Percentiles rank a stretch among this genome's conserved stretches.
Evolutionary conservation across 768 basidiomycete genomes (phyloP).

Genomic region (Dioszegia aurantiaca): DNA sequence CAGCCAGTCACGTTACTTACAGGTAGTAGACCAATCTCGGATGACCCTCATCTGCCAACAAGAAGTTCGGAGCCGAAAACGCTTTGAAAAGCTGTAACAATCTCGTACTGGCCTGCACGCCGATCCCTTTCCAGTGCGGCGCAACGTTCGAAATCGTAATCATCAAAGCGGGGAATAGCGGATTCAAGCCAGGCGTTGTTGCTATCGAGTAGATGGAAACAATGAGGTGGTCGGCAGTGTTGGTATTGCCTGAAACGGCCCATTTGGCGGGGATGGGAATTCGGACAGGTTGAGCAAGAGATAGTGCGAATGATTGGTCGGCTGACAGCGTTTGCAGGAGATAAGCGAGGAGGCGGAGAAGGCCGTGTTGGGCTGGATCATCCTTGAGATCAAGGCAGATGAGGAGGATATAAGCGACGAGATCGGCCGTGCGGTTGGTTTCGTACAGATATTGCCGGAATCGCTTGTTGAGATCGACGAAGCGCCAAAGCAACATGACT

Average conservation of each 20-base stretch:
- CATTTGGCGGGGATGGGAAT: constrained; percentile 71
- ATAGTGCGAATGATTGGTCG: constrained; percentile 71
- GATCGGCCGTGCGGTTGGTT: constrained; percentile 72
- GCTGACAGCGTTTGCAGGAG: constrained; percentile 87
- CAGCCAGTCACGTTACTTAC: constrained; percentile 52
- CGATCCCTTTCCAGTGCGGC: constrained; percentile 64
- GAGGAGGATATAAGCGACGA: constrained; percentile 74
- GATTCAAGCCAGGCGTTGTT: constrained; percentile 79
- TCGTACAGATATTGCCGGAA: constrained; percentile 78
- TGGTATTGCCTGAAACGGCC: constrained; percentile 56
- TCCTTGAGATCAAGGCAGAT: constrained; percentile 87
- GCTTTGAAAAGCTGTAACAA: constrained; percentile 86
- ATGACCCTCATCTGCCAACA: constrained; percentile 91
- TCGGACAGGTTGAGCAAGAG: constrained; percentile 62
- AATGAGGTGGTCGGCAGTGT: constrained; percentile 80
- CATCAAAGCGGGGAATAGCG: constrained; percentile 86
- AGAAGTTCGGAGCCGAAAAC: constrained; percentile 82
- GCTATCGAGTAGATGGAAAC: constrained; percentile 85
- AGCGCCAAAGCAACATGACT: constrained; percentile 70
- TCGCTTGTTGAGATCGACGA: constrained; percentile 94
- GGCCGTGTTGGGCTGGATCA: constrained; percentile 91
- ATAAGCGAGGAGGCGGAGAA: constrained; percentile 84
- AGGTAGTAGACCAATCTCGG: constrained; percentile 89
- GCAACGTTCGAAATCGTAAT: constrained; percentile 85
- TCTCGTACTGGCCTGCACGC: constrained; percentile 74